These are phyloP conservation scores for Scheffersomyces parashehatae DNA, from an alignment of 1,139 yeast species.

Conservation along the genomic window DNA sequence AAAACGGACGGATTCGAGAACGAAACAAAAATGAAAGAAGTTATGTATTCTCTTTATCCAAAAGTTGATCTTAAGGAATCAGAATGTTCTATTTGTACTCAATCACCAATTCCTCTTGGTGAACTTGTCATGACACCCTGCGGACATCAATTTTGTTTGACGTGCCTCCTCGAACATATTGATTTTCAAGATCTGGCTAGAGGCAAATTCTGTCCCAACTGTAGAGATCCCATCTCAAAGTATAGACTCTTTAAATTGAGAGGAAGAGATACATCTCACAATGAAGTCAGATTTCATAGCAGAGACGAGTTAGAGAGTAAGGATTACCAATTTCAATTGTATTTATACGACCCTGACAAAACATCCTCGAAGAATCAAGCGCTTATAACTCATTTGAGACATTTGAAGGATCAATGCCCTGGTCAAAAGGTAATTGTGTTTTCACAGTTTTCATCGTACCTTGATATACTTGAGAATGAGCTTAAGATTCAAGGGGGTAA, in stretches of 20 bases:
- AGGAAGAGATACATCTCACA: conserved; percentile 25
- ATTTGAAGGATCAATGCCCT: conserved; percentile 53
- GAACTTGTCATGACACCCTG: conserved; percentile 74
- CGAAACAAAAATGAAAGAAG: conserved; percentile 30
- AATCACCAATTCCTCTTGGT: conserved; percentile 55
- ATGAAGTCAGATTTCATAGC: conserved; percentile 36
- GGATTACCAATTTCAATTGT: conserved; percentile 32
- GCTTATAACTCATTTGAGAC: conserved; percentile 57
- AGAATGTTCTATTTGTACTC: conserved; percentile 87
- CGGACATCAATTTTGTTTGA: conserved; percentile 76
- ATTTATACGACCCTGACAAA: conserved; percentile 49
- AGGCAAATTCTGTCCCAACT: conserved; percentile 58
- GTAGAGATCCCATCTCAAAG: conserved; percentile 47
- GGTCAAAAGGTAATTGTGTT: conserved; percentile 82
- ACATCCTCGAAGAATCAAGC: conserved; percentile 78
- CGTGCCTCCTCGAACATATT: conserved; percentile 74
- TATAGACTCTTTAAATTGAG: conserved; percentile 44
- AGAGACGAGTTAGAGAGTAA: conserved; percentile 17
- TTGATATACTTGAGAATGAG: conserved; percentile 73
- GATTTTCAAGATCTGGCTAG: conserved; percentile 40
- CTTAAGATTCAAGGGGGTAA: conserved; percentile 42
- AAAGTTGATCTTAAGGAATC: conserved; percentile 39
- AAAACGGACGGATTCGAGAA: conserved; percentile 30
- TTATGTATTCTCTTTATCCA: conserved; percentile 27
- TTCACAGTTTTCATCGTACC: conserved; percentile 84